Evolutionary conservation across 2,329 filamentous ascomycete genomes (phyloP), one percentile per base, ranked within the genome.

Genomic region (Biscogniauxia mediterranea): DNA sequence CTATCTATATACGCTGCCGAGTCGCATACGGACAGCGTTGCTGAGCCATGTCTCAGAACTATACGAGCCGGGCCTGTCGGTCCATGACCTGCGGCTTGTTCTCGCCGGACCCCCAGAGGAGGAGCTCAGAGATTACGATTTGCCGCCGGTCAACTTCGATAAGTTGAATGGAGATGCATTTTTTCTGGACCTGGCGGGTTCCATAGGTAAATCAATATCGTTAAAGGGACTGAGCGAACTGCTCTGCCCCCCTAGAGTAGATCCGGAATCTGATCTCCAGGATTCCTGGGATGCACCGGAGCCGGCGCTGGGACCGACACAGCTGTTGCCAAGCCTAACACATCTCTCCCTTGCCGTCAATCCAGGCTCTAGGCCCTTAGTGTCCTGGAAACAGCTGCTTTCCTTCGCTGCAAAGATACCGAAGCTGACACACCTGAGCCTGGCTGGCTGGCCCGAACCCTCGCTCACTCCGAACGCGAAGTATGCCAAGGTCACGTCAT

Each of bases 391-490:
- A 54, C 83, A 86, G 42, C 79, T 89, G 4, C 75, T 89, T 23
- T 67, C 78, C 1, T 71, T 89, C n/a, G 80, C 84, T 0, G 71
- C 76, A 11, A 84, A 82, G 65, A 71, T 86, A 6, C 79, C 79
- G 0, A 80, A 78, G 15, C 73, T 89, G 49, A 89, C 86, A 1
- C 85, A 89, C 67, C 76, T 89, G 50, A 86, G 81, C 64, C 77
- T 89, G 6, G 84, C 85, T 17, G 83, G 82, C 69, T 89, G 86
- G 86, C 86, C 86, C 1, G 79, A 81, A 55, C 86, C 86, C 1
- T 80, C 79, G 17, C 73, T 86, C n/a, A 85, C 84, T 1, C 83
- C 83, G 8, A 82, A 83, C 64, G 80, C 84, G 6, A 80, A 78
- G 60, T 76, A 76, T 25, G 74, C 82, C 0, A 79, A 80, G 1